Conservation (phyloP, 1,284 basidiomycete genomes). For the Meripilus lineatus region DNA sequence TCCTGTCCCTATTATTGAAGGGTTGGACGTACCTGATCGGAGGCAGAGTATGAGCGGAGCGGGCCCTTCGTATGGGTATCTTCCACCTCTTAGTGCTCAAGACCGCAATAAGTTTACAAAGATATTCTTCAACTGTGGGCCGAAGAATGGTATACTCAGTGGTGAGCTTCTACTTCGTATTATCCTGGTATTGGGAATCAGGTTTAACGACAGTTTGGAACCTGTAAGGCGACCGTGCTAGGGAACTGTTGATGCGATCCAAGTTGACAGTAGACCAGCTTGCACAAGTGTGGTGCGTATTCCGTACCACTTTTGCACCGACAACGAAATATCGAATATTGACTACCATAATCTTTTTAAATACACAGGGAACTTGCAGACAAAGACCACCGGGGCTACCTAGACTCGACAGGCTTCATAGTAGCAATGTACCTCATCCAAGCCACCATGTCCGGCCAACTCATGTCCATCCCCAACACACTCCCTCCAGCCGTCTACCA, state of each 20-base stretch:
- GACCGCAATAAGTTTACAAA: conserved; percentile 81
- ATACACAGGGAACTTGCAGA: conserved; percentile 87
- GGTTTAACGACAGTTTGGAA: not conserved
- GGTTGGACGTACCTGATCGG: conserved; percentile 5
- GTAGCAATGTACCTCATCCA: conserved; percentile 98
- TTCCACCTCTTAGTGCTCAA: conserved; percentile 49
- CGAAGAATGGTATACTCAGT: conserved; percentile 70
- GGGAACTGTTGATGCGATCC: conserved; percentile 90
- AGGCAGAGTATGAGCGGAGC: not conserved
- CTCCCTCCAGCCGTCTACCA: conserved; percentile 88
- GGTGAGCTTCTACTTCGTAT: conserved; percentile 40
- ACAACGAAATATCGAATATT: no score
- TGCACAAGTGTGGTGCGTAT: conserved; percentile 83
- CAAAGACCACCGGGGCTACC: conserved; percentile 81
- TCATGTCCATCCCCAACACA: conserved; percentile 68
- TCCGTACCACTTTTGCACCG: not conserved
- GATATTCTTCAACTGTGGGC: conserved; percentile 69
- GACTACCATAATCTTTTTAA: no score
- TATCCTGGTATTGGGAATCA: no score
- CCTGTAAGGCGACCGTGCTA: conserved; percentile 72
- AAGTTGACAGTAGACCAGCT: conserved; percentile 84
- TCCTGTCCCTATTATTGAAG: conserved; percentile 9
- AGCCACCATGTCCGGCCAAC: conserved; percentile 77
- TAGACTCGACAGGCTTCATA: conserved; percentile 90
- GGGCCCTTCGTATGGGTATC: conserved; percentile 1